These are phyloP conservation scores for Rhodotorula diobovata DNA, from an alignment of 768 basidiomycete genomes.

Conservation along the genomic window DNA sequence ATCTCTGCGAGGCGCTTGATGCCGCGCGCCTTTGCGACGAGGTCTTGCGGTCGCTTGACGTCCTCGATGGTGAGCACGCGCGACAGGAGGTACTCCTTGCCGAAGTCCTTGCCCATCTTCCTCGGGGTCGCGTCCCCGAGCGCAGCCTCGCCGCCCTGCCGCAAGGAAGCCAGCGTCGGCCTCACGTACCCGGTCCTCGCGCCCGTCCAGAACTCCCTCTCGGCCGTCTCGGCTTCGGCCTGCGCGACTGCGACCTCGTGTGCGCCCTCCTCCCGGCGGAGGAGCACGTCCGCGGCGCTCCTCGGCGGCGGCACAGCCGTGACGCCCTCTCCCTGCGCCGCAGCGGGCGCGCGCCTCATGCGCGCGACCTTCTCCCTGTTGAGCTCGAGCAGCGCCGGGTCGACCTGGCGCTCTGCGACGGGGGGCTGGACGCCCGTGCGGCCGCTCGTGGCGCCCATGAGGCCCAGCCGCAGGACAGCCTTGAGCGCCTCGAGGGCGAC, in stretches of 20 bases:
- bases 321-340: not conserved
- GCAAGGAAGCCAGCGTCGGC: constrained; percentile 39
- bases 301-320: constrained; percentile 2
- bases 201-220: constrained; percentile 40
- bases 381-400: constrained; percentile 37
- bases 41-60: constrained; percentile 41
- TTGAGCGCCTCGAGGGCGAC: constrained; percentile 76
- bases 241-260: constrained; percentile 10
- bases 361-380: constrained; percentile 18
- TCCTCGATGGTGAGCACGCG: constrained; percentile 40
- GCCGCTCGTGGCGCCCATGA: constrained; percentile 65
- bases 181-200: constrained; percentile 35
- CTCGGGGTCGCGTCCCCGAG: not conserved
- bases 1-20: constrained; percentile 38
- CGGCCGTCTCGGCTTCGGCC: constrained; percentile 1
- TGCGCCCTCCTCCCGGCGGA: not conserved
- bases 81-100: constrained; percentile 37
- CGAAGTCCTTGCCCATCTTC: constrained; percentile 20
- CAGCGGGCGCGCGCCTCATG: not conserved
- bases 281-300: constrained; percentile 19
- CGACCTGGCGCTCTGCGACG: constrained; percentile 42
- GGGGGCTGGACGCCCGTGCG: constrained; percentile 54
- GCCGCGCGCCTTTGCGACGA: constrained; percentile 37
- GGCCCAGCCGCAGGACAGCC: constrained; percentile 67
- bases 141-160: constrained; percentile 1